These are phyloP conservation scores for Anacardium occidentale DNA, from an alignment of 345 rosid species.

Conservation along the genomic window DNA sequence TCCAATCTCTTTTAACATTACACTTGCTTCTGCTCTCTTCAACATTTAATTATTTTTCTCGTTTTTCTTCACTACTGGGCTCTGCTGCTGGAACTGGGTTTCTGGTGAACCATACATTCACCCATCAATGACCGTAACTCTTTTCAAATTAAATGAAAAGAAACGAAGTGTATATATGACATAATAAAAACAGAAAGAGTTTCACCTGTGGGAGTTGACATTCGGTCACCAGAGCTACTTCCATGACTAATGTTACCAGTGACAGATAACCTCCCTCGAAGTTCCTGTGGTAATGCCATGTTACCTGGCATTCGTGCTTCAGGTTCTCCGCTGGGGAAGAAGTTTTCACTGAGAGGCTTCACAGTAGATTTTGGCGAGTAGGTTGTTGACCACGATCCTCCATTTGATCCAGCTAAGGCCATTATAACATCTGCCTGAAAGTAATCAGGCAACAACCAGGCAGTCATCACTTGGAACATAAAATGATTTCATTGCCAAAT, in stretches of 20 bases:
- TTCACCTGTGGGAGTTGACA: slow-evolving; percentile 51
- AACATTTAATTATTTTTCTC: slow-evolving; percentile 32
- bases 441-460: slow-evolving; percentile 21
- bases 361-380: slow-evolving; percentile 56
- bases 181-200: background rate
- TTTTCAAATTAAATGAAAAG: background rate
- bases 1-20: slow-evolving; percentile 1
- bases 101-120: slow-evolving; percentile 38
- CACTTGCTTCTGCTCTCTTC: background rate
- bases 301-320: slow-evolving; percentile 31
- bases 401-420: slow-evolving; percentile 95
- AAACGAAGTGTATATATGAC: background rate
- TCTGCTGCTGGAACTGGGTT: slow-evolving; percentile 44
- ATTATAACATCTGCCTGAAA: slow-evolving; percentile 92
- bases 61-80: slow-evolving; percentile 44
- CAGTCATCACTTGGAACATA: slow-evolving; percentile 12
- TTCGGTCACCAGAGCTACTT: slow-evolving; percentile 38
- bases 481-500: background rate
- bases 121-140: background rate
- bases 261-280: slow-evolving; percentile 38
- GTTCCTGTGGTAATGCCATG: slow-evolving; percentile 36
- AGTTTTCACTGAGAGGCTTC: slow-evolving; percentile 32
- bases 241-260: slow-evolving; percentile 29
- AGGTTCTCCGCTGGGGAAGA: slow-evolving; percentile 30
- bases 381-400: slow-evolving; percentile 92